Percentiles rank a stretch among this genome's conserved stretches.
These are phyloP conservation scores for Ballota nigra DNA, from an alignment of 257 asterid species.

Conservation along the genomic window DNA sequence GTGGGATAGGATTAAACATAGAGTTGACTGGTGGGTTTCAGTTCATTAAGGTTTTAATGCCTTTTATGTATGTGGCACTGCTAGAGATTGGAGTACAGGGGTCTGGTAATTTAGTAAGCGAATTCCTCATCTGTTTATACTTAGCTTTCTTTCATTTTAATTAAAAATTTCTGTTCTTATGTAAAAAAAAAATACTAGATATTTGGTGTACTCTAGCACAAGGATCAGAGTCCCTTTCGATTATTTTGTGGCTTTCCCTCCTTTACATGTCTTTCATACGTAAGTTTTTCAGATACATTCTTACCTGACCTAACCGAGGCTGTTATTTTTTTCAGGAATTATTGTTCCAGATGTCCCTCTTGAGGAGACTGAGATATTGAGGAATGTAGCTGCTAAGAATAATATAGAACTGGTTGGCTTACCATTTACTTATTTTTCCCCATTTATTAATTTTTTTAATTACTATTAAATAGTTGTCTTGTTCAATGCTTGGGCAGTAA, in stretches of 20 bases:
- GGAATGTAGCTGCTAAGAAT: constrained; percentile 58
- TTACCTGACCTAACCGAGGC: neutral
- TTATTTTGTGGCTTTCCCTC: neutral
- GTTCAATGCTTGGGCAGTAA: neutral
- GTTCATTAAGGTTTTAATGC: neutral
- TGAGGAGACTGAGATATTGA: constrained; percentile 71
- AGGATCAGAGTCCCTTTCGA: neutral
- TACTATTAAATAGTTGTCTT: too few relatives aligned
- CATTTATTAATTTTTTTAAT: neutral
- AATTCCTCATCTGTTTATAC: too few relatives aligned
- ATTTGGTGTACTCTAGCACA: neutral
- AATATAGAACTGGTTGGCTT: constrained; percentile 70
- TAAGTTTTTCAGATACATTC: neutral
- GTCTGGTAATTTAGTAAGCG: too few relatives aligned
- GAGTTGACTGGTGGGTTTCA: neutral
- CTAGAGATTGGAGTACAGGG: too few relatives aligned
- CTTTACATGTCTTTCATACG: neutral
- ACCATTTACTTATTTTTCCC: neutral
- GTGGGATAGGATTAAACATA: neutral
- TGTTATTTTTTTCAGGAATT: constrained; percentile 48
- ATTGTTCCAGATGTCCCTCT: constrained; percentile 84
- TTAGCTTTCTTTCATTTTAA: neutral
- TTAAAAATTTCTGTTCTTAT: neutral
- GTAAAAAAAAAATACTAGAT: neutral
- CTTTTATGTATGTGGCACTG: too few relatives aligned